phyloP scores from a whole-genome alignment of 2,329 filamentous ascomycete genomes.

The Diplodia scrobiculata region DNA sequence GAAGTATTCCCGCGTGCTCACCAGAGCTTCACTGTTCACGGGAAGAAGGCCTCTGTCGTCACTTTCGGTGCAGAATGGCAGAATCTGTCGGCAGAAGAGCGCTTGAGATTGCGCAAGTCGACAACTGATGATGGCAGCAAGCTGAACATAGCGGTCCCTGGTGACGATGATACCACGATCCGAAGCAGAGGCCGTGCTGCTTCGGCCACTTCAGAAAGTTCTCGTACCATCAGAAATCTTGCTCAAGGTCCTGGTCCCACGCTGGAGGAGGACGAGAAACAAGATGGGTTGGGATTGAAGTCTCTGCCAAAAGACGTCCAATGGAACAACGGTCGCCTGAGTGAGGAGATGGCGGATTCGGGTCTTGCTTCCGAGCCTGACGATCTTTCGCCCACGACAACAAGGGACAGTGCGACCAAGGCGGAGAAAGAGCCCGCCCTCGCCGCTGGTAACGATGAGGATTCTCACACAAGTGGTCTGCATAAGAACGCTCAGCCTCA shows the following conservation, averaged over 20 bases:
- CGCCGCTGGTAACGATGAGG: slow-evolving; percentile 11
- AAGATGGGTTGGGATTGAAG: slow-evolving; percentile 18
- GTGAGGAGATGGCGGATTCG: slow-evolving; percentile 26
- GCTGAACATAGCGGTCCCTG: neutral
- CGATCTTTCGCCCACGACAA: slow-evolving; percentile 24
- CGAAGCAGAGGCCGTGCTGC: slow-evolving; percentile 14
- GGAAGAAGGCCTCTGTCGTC: slow-evolving; percentile 96
- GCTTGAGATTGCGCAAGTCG: slow-evolving; percentile 42
- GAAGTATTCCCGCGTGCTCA: slow-evolving; percentile 76
- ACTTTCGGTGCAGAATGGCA: slow-evolving; percentile 94
- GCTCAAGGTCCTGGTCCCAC: slow-evolving; percentile 7
- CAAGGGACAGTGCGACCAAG: neutral
- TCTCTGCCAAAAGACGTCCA: slow-evolving; percentile 5
- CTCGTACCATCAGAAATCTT: slow-evolving; percentile 16
- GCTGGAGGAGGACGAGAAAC: slow-evolving; percentile 24
- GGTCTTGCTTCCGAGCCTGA: slow-evolving; percentile 22
- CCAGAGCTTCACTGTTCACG: slow-evolving; percentile 92
- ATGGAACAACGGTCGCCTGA: slow-evolving; percentile 19
- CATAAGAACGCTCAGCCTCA: slow-evolving; percentile 20
- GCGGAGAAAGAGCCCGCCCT: neutral
- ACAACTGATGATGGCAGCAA: slow-evolving; percentile 14
- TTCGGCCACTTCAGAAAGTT: slow-evolving; percentile 14
- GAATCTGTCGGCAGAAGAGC: slow-evolving; percentile 50
- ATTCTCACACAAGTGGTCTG: neutral
- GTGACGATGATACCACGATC: slow-evolving; percentile 18